Conservation (phyloP, 202 grass and related monocot species). For the Cymbopogon flexuosus region DNA sequence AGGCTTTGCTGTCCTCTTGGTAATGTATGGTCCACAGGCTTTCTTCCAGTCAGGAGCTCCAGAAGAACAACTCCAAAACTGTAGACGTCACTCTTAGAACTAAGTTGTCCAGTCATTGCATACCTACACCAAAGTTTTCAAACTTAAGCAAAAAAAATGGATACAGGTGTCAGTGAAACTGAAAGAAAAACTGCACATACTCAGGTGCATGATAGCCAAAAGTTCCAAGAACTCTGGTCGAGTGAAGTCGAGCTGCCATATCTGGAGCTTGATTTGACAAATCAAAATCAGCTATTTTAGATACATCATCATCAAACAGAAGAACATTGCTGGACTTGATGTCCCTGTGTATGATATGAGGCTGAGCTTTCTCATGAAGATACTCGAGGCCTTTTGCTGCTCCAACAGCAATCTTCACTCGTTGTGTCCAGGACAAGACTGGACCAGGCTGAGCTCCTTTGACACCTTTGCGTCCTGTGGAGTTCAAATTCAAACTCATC, state of each 20-base stretch:
- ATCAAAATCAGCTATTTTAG: slow-evolving; percentile 62
- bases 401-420: slow-evolving; percentile 61
- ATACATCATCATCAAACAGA: slow-evolving; percentile 51
- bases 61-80: slow-evolving; percentile 62
- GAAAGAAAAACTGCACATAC: slow-evolving; percentile 30
- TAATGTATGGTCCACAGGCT: slow-evolving; percentile 59
- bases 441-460: slow-evolving; percentile 67
- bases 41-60: slow-evolving; percentile 53
- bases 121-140: slow-evolving; percentile 35
- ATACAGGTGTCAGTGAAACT: background rate
- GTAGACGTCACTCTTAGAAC: slow-evolving; percentile 59
- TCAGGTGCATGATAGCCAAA: slow-evolving; percentile 73
- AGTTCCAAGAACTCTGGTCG: slow-evolving; percentile 58
- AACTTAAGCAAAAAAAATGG: slow-evolving; percentile 7
- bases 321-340: slow-evolving; percentile 67
- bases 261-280: slow-evolving; percentile 67
- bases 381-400: slow-evolving; percentile 65
- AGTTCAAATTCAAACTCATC: background rate
- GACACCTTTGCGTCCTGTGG: slow-evolving; percentile 48
- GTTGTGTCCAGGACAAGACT: slow-evolving; percentile 43
- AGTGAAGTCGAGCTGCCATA: slow-evolving; percentile 59
- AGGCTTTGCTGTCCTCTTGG: slow-evolving; percentile 60
- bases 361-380: slow-evolving; percentile 60
- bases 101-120: slow-evolving; percentile 64
- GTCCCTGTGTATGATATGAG: slow-evolving; percentile 57